Evolutionary conservation across 306 rosid genomes (phyloP).

Genomic region (Canavalia ensiformis): DNA sequence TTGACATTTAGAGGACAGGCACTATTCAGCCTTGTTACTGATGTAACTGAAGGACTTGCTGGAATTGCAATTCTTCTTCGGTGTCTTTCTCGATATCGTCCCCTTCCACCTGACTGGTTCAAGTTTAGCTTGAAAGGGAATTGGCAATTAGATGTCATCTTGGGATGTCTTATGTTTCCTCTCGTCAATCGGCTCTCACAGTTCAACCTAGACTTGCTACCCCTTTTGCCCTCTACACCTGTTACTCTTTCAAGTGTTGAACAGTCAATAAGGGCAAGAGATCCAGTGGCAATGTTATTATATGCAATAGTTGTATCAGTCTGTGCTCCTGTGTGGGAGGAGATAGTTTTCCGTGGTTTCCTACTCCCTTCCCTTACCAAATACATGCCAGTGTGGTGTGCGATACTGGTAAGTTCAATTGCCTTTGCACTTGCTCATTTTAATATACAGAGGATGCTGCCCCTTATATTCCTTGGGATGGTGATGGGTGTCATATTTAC

Average conservation of each 20-base stretch:
- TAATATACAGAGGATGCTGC: slow-evolving; percentile 92
- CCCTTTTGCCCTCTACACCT: slow-evolving; percentile 86
- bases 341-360: slow-evolving; percentile 92
- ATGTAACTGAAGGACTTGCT: slow-evolving; percentile 88
- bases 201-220: slow-evolving; percentile 83
- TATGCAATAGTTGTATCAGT: slow-evolving; percentile 83
- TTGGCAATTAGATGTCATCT: slow-evolving; percentile 84
- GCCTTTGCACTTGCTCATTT: slow-evolving; percentile 95
- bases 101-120: slow-evolving; percentile 98
- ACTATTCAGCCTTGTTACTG: slow-evolving; percentile 85
- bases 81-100: slow-evolving; percentile 84
- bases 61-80: slow-evolving; percentile 82
- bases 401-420: slow-evolving; percentile 86
- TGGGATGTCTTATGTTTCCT: slow-evolving; percentile 95
- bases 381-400: slow-evolving; percentile 97
- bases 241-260: slow-evolving; percentile 86
- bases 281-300: slow-evolving; percentile 89
- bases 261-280: slow-evolving; percentile 90
- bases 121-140: slow-evolving; percentile 80
- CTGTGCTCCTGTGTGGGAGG: slow-evolving; percentile 99
- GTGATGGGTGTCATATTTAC: slow-evolving; percentile 90
- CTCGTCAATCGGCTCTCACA: slow-evolving; percentile 82
- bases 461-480: slow-evolving; percentile 90
- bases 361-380: slow-evolving; percentile 92
- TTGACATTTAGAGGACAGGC: slow-evolving; percentile 90